Conservation (phyloP, 805 yeast genomes). For the Teunomyces panamensis region DNA sequence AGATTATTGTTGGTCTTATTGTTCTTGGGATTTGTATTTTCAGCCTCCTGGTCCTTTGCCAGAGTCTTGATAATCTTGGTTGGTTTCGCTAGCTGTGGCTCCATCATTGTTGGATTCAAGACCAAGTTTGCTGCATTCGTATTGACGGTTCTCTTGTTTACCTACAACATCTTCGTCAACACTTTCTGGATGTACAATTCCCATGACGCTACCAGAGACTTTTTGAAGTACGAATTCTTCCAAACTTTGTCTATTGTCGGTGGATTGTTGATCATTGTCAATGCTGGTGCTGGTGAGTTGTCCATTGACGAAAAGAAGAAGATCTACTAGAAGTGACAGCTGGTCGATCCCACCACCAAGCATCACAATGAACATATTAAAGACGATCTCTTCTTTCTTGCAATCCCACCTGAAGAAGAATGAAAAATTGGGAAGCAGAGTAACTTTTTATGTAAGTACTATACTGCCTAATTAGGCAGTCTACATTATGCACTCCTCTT, state of each 20-base stretch:
- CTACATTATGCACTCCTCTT: background rate
- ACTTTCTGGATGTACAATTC: conserved; percentile 82
- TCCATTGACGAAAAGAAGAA: conserved; percentile 95
- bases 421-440: too few relatives aligned
- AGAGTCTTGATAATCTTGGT: conserved; percentile 62
- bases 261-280: conserved; percentile 84
- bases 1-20: conserved; percentile 80
- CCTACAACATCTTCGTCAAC: conserved; percentile 77
- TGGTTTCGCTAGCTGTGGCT: conserved; percentile 67
- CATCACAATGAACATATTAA: too few relatives aligned
- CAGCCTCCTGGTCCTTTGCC: conserved; percentile 67
- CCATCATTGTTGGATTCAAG: conserved; percentile 89
- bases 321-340: conserved; percentile 49
- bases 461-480: background rate
- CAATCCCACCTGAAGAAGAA: too few relatives aligned
- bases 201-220: conserved; percentile 79
- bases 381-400: too few relatives aligned
- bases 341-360: too few relatives aligned
- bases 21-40: conserved; percentile 80
- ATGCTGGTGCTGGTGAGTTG: conserved; percentile 94
- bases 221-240: conserved; percentile 86
- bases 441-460: background rate
- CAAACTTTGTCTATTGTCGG: conserved; percentile 95
- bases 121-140: conserved; percentile 82
- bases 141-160: conserved; percentile 63